phyloP scores from a whole-genome alignment of 495 filamentous ascomycete genomes.

The Staphylotrichum tortipilum region DNA sequence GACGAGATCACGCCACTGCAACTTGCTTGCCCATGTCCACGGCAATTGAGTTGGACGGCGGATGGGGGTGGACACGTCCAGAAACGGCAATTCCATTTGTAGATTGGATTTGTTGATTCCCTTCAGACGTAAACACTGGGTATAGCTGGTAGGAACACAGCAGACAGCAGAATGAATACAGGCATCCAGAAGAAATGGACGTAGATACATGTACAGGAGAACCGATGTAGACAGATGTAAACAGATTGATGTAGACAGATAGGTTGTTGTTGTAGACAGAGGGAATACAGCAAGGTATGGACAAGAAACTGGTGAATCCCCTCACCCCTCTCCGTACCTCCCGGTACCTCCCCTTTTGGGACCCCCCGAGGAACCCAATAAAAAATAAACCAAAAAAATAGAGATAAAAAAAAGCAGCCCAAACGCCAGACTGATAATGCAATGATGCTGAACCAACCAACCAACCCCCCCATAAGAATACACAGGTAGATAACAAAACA shows the following conservation, averaged over 20 bases:
- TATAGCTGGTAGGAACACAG: too few species aligned
- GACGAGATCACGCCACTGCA: too few species aligned
- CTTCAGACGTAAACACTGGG: neutral
- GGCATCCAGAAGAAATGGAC: neutral
- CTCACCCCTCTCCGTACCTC: neutral
- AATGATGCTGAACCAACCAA: neutral
- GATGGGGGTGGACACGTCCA: too few species aligned
- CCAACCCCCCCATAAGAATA: neutral
- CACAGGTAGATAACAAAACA: neutral
- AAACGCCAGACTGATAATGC: slow-evolving; percentile 1
- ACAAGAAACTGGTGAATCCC: neutral
- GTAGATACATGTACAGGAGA: too few species aligned
- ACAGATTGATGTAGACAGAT: too few species aligned
- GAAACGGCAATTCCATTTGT: too few species aligned
- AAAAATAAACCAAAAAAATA: too few species aligned
- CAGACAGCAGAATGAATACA: neutral
- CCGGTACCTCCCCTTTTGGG: neutral
- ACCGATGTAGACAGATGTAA: too few species aligned
- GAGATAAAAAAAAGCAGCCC: neutral
- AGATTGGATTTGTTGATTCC: too few species aligned
- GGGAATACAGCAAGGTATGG: neutral
- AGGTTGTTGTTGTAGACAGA: too few species aligned
- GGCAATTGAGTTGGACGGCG: too few species aligned
- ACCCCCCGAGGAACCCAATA: neutral
- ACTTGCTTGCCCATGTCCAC: too few species aligned